Evolutionary conservation across 2,329 filamentous ascomycete species (phyloP).

Genomic region (Aspergillus aculeatus): DNA sequence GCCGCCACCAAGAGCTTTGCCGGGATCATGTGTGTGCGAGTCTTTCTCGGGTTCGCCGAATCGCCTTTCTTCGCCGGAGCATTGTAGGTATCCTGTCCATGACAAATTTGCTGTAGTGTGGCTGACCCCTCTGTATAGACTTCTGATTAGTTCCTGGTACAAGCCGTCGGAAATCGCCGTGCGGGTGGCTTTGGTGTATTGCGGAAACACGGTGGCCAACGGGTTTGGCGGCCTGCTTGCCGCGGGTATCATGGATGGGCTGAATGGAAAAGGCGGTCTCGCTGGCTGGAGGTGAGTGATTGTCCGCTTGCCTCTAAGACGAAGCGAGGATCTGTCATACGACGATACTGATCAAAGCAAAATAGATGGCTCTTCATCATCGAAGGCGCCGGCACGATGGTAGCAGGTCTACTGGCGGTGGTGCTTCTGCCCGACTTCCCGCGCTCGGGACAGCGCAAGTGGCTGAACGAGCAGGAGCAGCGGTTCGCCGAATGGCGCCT

Average conservation of each 20-base stretch:
- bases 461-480: constrained; percentile 22
- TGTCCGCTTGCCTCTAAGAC: no score
- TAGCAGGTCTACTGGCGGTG: constrained; percentile 32
- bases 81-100: constrained; percentile 27
- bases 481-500: constrained; percentile 22
- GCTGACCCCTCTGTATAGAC: not conserved
- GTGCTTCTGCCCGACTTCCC: constrained; percentile 36
- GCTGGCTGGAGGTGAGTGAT: constrained; percentile 35
- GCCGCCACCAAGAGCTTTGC: constrained; percentile 34
- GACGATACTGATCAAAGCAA: no score
- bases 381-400: constrained; percentile 39
- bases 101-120: not conserved
- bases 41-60: constrained; percentile 50
- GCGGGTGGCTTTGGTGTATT: constrained; percentile 48
- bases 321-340: no score
- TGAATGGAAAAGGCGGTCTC: constrained; percentile 42
- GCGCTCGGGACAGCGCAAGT: constrained; percentile 19
- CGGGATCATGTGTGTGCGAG: constrained; percentile 24
- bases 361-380: constrained; percentile 39
- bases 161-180: constrained; percentile 59
- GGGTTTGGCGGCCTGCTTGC: constrained; percentile 43
- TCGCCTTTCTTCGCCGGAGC: constrained; percentile 57
- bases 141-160: constrained; percentile 56
- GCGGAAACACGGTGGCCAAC: constrained; percentile 40
- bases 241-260: constrained; percentile 25